A percentile compares a stretch with the other conserved stretches of the same genome.
phyloP scores from a whole-genome alignment of 164 flowering plant genomes.

The Buxus sempervirens region DNA sequence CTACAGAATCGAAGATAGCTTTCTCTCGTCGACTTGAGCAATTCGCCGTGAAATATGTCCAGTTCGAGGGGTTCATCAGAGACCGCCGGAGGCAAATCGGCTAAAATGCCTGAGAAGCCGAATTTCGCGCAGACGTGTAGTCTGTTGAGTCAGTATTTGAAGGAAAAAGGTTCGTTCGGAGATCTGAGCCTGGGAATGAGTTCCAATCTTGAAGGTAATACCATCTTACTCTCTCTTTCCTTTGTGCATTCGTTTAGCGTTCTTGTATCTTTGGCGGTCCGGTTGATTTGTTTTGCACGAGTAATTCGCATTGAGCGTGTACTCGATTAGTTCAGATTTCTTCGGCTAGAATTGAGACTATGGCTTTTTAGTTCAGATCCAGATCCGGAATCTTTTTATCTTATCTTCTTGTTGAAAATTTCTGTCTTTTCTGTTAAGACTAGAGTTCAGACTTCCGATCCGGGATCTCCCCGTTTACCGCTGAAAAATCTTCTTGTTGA shows the following conservation, averaged over 20 bases:
- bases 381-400: no score
- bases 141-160: constrained; percentile 65
- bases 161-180: constrained; percentile 53
- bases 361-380: no score
- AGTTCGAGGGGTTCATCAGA: constrained; percentile 28
- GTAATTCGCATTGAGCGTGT: background rate
- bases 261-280: background rate
- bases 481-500: no score
- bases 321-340: no score
- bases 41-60: constrained; percentile 28
- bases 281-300: background rate
- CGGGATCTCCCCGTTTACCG: no score
- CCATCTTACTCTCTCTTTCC: background rate
- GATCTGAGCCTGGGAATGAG: constrained; percentile 47
- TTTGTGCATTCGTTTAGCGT: background rate
- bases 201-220: constrained; percentile 20
- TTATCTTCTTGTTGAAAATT: no score
- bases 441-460: no score
- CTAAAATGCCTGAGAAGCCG: constrained; percentile 31
- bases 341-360: no score
- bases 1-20: no score
- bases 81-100: constrained; percentile 22
- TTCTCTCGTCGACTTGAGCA: no score
- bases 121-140: constrained; percentile 59
- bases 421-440: no score